Percentiles rank a stretch among this genome's conserved stretches.
Conservation (phyloP, 2,329 filamentous ascomycete genomes). For the Penicillium sp. region DNA sequence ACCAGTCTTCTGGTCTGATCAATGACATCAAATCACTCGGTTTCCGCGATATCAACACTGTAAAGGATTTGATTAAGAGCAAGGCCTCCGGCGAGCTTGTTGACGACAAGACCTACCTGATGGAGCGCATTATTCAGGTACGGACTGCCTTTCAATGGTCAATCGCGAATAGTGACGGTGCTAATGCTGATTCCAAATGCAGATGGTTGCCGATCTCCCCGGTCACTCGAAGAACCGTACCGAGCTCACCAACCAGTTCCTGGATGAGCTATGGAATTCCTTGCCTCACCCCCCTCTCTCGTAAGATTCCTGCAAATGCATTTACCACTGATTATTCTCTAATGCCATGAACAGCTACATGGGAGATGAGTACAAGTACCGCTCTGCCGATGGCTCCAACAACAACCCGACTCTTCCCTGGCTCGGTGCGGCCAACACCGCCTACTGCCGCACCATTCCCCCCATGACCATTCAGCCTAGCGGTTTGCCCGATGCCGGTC, state of each 20-base stretch:
- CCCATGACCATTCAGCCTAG: conserved; percentile 60
- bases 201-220: conserved; percentile 65
- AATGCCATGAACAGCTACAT: conserved; percentile 35
- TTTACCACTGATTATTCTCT: background rate
- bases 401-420: conserved; percentile 67
- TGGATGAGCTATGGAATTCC: conserved; percentile 68
- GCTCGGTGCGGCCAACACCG: conserved; percentile 65
- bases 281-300: conserved; percentile 70
- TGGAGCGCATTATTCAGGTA: conserved; percentile 67
- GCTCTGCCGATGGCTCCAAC: conserved; percentile 67
- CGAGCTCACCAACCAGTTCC: conserved; percentile 64
- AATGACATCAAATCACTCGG: conserved; percentile 59
- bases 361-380: conserved; percentile 60
- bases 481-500: conserved; percentile 64
- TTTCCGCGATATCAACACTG: conserved; percentile 60
- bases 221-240: conserved; percentile 60
- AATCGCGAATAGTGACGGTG: background rate
- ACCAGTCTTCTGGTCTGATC: conserved; percentile 52
- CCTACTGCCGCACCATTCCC: conserved; percentile 64
- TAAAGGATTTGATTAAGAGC: conserved; percentile 59
- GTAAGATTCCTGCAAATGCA: conserved; percentile 39
- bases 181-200: background rate
- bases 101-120: conserved; percentile 75
- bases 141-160: conserved; percentile 3
- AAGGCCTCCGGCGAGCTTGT: conserved; percentile 63